Evolutionary conservation across 164 flowering plant species (phyloP), one percentile per base, ranked within the genome.

Genomic region (Magnolia sinica): DNA sequence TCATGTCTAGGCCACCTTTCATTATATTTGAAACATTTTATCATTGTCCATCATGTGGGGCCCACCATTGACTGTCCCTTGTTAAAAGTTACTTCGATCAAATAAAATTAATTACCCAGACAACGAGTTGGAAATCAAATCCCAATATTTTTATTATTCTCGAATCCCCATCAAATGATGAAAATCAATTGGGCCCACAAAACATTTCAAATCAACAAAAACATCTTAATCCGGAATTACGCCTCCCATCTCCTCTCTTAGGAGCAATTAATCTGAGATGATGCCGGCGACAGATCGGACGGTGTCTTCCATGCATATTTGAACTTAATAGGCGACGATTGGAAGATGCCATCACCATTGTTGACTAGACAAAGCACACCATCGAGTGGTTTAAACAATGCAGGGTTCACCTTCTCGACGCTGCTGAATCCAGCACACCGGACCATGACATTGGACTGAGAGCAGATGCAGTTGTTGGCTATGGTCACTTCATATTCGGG

Each of bases 381-480:
- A 67, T 27, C 50, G 50, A 61, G 4, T n/a, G 22, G 55, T 18
- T 50, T 59, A 20, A 73, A 73, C 19, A 73, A 8, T 13, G 37
- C 14, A 14, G 68, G 52, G 68, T 73, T 23, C 22, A 63, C 23
- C 22, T 7, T 4, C 18, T 59, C 67, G 50, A 29, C 68, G 50
- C 67, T 73, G 68, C 76, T 73, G 49, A 73, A 73, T 10, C 76
- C 76, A 1, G 23, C 14, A 37, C 76, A 73, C 27, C 37, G 11
- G 51, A 73, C 50, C 11, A 59, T 23, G 6, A 73, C 50, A 63
- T 73, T 13, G 3, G 76, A 59, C 10, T 52, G 76, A 49, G 67
- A 20, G 76, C 76, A 73, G 50, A n/a, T 27, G 68, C 76, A 73
- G 59, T 24, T 73, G 76, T 73, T 73, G 66, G 19, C 27, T n/a